Evolutionary conservation across 352 stramenopile species (phyloP).

Genomic region (Globisporangium splendens): DNA sequence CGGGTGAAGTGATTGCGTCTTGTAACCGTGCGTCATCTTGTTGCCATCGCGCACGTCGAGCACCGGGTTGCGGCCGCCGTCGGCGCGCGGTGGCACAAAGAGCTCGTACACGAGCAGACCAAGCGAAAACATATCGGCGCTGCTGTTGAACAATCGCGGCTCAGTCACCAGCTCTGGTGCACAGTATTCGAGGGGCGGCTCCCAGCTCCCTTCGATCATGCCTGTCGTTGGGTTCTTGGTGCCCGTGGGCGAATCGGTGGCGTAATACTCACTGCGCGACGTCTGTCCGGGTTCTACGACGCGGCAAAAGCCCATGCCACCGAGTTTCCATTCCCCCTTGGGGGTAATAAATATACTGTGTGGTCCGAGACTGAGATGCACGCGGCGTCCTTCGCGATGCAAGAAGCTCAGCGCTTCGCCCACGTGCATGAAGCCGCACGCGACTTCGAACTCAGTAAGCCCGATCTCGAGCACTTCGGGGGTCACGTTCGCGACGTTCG

Average conservation of each 20-base stretch:
- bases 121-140: slow-evolving; percentile 86
- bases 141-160: slow-evolving; percentile 73
- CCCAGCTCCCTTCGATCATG: slow-evolving; percentile 62
- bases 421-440: slow-evolving; percentile 85
- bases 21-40: slow-evolving; percentile 87
- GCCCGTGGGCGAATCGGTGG: slow-evolving; percentile 47
- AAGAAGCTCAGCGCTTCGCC: slow-evolving; percentile 89
- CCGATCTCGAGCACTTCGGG: slow-evolving; percentile 86
- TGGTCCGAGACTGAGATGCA: slow-evolving; percentile 83
- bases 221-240: slow-evolving; percentile 50
- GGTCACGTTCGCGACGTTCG: slow-evolving; percentile 81
- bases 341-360: slow-evolving; percentile 90
- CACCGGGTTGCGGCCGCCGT: slow-evolving; percentile 78
- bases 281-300: slow-evolving; percentile 79
- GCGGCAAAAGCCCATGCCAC: slow-evolving; percentile 86
- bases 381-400: slow-evolving; percentile 83
- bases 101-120: slow-evolving; percentile 83
- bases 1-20: slow-evolving; percentile 85
- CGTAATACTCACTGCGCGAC: slow-evolving; percentile 85
- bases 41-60: slow-evolving; percentile 84
- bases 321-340: slow-evolving; percentile 91
- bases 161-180: slow-evolving; percentile 83
- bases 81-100: slow-evolving; percentile 72
- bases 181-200: slow-evolving; percentile 83
- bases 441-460: slow-evolving; percentile 85